Base-by-base conservation (phyloP, 2,329 filamentous ascomycete genomes). In the Sporothrix luriei region DNA sequence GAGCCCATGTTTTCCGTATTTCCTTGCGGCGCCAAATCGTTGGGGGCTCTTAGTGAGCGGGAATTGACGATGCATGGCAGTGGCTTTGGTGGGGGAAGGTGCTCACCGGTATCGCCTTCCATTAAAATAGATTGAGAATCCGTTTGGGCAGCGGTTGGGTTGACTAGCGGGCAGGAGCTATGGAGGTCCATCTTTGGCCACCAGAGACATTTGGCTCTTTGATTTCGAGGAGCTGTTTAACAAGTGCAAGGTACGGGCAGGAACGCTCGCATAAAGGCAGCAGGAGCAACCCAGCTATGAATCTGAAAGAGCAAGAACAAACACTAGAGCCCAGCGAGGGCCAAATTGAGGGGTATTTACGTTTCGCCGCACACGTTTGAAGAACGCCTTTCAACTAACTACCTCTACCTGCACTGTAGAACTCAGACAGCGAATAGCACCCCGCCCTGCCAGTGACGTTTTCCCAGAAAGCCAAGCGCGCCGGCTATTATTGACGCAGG, bases 41-140 rank as follows among this genome's bases (percentile, higher is more conserved):
- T n/a, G n/a, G 66, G 67, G 46, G 55, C 43, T 61, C 55, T 29
- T 40, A 49, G 19, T 38, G 26, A 59, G 52, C 64, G 55, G 55
- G 55, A 61, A 49, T 40, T 59, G 54, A 51, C 66, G 66, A 68
- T 55, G 49, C 51, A 57, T 67, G 51, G 51, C 38, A 13, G 46
- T 55, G 1, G 40, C 40, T 16, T 13, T 43, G 14, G 11, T 40
- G 40, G 24, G 65, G 38, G 33, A 57, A 33, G 46, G 43, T 52
- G 21, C 14, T 51, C 26, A 21, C 62, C 61, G 43, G 61, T 65
- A 62, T 51, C 62, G 43, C 43, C 46, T 65, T 49, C 26, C 51
- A 19, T 21, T 68, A n/a, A 21, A 65, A 24, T 7, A 40, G 7
- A 21, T 33, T 24, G 19, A 38, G 14, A 68, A 54, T 46, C 40